These are phyloP conservation scores for Amanita pseudoporphyria DNA, from an alignment of 768 basidiomycete genomes.

Conservation along the genomic window DNA sequence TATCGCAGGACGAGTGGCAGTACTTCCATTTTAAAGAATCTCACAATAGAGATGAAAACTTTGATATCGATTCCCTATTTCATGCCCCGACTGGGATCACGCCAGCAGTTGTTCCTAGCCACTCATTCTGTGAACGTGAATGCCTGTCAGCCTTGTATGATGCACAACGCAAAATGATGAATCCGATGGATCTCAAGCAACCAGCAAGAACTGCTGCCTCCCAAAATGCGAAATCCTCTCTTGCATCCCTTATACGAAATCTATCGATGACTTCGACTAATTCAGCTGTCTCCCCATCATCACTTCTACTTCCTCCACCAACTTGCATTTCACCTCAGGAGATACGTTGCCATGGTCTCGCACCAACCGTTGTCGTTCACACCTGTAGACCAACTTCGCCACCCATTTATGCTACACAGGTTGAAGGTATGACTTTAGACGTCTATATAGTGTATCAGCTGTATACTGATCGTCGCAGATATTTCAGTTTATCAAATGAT, in stretches of 20 bases:
- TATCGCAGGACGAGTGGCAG: conserved; percentile 20
- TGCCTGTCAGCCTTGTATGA: not conserved
- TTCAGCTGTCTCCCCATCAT: conserved; percentile 19
- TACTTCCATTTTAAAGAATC: conserved; percentile 19
- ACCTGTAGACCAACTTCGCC: conserved; percentile 58
- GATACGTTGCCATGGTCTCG: conserved; percentile 23
- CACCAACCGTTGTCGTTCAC: conserved; percentile 34
- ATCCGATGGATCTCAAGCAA: conserved; percentile 4
- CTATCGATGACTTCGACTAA: conserved; percentile 10
- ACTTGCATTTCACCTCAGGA: conserved; percentile 32
- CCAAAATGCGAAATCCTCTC: conserved; percentile 16
- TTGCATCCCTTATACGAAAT: conserved; percentile 28
- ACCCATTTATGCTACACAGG: conserved; percentile 53
- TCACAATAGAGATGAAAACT: conserved; percentile 38
- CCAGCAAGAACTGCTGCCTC: conserved; percentile 13
- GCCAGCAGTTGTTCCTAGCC: not conserved
- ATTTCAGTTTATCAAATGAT: conserved; percentile 68
- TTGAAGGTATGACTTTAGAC: conserved; percentile 44
- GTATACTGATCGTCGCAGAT: conserved; percentile 27
- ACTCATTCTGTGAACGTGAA: not conserved
- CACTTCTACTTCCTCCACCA: conserved; percentile 18
- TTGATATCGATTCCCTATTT: conserved; percentile 30
- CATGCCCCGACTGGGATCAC: conserved; percentile 11
- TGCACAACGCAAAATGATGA: not conserved
- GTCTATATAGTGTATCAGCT: not conserved